Percentiles rank a stretch among this genome's conserved stretches.
phyloP scores from a whole-genome alignment of 2,329 filamentous ascomycete genomes.

The Colletotrichum sp. region DNA sequence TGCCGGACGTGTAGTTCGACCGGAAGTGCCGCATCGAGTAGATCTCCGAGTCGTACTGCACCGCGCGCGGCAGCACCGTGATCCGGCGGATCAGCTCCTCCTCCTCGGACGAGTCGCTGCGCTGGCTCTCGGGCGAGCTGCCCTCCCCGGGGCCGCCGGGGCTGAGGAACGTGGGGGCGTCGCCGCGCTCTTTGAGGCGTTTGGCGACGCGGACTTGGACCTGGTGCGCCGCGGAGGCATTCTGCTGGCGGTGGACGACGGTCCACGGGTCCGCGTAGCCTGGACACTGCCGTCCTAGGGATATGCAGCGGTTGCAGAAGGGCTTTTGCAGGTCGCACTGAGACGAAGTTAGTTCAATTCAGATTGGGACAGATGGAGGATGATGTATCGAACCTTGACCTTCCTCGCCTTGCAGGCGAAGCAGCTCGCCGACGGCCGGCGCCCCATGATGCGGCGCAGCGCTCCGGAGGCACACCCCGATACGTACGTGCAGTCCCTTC shows the following conservation, averaged over 20 bases:
- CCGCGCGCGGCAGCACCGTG: background rate
- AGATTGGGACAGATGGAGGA: background rate
- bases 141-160: background rate
- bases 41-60: background rate
- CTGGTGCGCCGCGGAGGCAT: background rate
- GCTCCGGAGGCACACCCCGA: background rate
- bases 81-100: background rate
- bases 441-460: conserved; percentile 19
- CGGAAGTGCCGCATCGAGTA: background rate
- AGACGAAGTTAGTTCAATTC: background rate
- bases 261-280: conserved; percentile 44
- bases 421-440: conserved; percentile 2
- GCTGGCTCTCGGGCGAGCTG: background rate
- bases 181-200: background rate
- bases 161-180: background rate
- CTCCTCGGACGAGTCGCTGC: background rate
- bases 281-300: conserved; percentile 43
- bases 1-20: background rate
- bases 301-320: conserved; percentile 41
- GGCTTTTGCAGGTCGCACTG: conserved; percentile 45
- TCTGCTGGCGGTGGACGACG: conserved; percentile 29
- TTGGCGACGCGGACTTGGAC: conserved; percentile 6
- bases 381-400: background rate
- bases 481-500: background rate
- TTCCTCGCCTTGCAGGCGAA: conserved; percentile 12